A percentile compares a stretch with the other conserved stretches of the same genome.
phyloP scores from a whole-genome alignment of 768 basidiomycete species.

The Calocera cornea region DNA sequence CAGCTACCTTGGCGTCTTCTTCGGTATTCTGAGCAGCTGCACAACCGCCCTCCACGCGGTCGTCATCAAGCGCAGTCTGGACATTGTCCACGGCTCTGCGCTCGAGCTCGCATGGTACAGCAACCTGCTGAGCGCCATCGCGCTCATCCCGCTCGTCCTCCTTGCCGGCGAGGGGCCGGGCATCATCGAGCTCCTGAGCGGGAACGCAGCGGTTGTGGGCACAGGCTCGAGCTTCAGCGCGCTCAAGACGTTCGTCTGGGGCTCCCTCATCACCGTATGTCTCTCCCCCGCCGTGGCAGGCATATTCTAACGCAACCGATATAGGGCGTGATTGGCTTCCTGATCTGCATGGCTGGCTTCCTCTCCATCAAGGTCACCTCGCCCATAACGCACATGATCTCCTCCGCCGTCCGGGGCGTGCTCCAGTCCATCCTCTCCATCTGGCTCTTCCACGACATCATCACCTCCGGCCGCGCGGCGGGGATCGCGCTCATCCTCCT shows the following conservation, averaged over 20 bases:
- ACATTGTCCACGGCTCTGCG: conserved; percentile 69
- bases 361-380: conserved; percentile 95
- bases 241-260: conserved; percentile 51
- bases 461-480: conserved; percentile 63
- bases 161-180: conserved; percentile 61
- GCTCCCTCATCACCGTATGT: conserved; percentile 64
- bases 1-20: conserved; percentile 46
- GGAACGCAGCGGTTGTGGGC: conserved; percentile 21
- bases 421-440: conserved; percentile 74
- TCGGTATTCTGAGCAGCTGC: conserved; percentile 73
- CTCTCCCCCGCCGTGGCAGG: neutral
- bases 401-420: conserved; percentile 88
- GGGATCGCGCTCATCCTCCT: conserved; percentile 70
- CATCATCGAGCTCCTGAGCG: conserved; percentile 47
- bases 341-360: conserved; percentile 86
- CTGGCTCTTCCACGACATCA: conserved; percentile 66
- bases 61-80: conserved; percentile 78
- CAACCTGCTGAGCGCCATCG: conserved; percentile 62
- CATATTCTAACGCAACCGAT: conserved; percentile 7
- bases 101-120: conserved; percentile 84
- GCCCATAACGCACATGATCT: conserved; percentile 95
- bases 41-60: conserved; percentile 86
- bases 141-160: conserved; percentile 59
- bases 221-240: neutral
- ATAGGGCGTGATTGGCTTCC: conserved; percentile 76